Evolutionary conservation across 306 rosid genomes (phyloP).

Genomic region (Luffa aegyptiaca): DNA sequence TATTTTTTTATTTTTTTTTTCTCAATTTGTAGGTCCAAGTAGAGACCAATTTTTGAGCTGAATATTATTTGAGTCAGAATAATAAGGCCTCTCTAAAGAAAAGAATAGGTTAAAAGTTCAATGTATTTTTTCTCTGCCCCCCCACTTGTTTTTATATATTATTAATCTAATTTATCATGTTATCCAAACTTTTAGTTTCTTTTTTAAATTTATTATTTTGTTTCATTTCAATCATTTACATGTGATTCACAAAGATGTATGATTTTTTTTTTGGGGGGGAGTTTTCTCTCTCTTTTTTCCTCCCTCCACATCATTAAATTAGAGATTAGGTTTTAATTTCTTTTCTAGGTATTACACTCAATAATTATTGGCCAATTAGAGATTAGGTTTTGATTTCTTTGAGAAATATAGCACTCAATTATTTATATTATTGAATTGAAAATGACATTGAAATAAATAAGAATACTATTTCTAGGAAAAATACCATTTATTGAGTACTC

Average conservation of each 20-base stretch:
- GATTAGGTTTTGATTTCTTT: not conserved
- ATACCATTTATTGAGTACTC: no score
- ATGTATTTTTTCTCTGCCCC: not conserved
- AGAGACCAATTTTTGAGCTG: not conserved
- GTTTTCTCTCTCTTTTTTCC: not conserved
- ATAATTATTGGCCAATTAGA: not conserved
- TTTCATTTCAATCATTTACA: not conserved
- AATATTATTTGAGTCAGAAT: not conserved
- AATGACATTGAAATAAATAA: not conserved
- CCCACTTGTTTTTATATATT: not conserved
- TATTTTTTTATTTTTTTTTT: not conserved
- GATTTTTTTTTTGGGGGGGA: not conserved
- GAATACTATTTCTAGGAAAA: not conserved
- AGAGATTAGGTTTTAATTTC: not conserved
- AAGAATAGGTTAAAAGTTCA: constrained; percentile 1
- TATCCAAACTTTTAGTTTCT: not conserved
- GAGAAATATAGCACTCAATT: not conserved
- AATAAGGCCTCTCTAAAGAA: not conserved
- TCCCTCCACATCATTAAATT: not conserved
- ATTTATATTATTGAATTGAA: not conserved
- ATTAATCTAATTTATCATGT: not conserved
- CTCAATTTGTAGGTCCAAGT: not conserved
- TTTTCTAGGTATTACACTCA: not conserved
- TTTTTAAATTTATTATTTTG: not conserved
- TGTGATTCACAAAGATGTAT: not conserved